Percentiles rank a stretch among this genome's conserved stretches.
Evolutionary conservation across 768 basidiomycete genomes (phyloP).

Genomic region (Phlebiopsis gigantea): DNA sequence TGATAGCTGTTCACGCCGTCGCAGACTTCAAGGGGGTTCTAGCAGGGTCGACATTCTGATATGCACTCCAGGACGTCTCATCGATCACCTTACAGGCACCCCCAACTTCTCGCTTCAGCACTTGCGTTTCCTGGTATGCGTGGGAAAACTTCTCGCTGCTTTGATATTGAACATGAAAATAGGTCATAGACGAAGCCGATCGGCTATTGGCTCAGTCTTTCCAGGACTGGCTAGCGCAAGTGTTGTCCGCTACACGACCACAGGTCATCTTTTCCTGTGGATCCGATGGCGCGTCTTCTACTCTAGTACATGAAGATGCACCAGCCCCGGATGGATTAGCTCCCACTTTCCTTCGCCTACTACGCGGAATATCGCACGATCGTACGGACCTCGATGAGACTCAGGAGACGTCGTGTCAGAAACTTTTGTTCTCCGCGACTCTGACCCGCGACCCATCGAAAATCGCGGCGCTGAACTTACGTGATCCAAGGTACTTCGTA

Average conservation of each 20-base stretch:
- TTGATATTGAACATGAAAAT: not conserved
- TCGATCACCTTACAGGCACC: conserved; percentile 88
- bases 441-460: conserved; percentile 93
- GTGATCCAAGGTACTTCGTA: conserved; percentile 83
- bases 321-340: conserved; percentile 49
- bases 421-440: conserved; percentile 94
- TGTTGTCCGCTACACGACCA: conserved; percentile 68
- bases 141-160: not conserved
- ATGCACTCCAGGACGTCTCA: conserved; percentile 92
- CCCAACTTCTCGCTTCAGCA: conserved; percentile 91
- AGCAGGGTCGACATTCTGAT: conserved; percentile 93
- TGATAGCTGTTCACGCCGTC: not conserved
- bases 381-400: conserved; percentile 52
- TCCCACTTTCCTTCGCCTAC: conserved; percentile 48
- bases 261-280: not conserved
- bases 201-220: conserved; percentile 93
- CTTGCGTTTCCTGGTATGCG: conserved; percentile 83
- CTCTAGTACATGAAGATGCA: not conserved
- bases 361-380: conserved; percentile 33
- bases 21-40: conserved; percentile 74
- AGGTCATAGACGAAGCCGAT: conserved; percentile 98
- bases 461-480: conserved; percentile 73
- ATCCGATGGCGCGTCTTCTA: not conserved
- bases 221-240: conserved; percentile 89
- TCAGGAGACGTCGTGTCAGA: conserved; percentile 74